Base-by-base conservation (phyloP, 129 eudicot species). In the Pulicaria dysenterica region DNA sequence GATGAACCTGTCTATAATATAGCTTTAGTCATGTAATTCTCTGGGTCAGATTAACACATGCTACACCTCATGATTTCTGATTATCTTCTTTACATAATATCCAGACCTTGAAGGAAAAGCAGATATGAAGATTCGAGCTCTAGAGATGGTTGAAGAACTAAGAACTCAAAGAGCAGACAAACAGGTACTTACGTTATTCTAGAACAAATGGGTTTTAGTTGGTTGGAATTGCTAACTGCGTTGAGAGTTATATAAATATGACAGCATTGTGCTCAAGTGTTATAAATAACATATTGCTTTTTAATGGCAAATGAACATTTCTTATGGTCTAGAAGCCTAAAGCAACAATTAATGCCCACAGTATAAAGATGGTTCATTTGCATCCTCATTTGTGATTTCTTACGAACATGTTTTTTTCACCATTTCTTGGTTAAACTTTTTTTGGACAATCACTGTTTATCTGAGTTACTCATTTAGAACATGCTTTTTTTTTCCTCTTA, bases 51-150 rank as follows among this genome's bases (percentile, higher is more conserved):
- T 40, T 46, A n/a, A 61, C 12, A 61, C 15, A 14, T 69, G 74
- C 49, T 39, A 54, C 40, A 36, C 24, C 1, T 73, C 58, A n/a
- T 67, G 43, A 38, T 48, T 2, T 58, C 17, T 67, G 62, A 34
- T 46, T 38, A 17, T 46, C 31, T 57, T 44, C 53, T 70, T 40
- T 46, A 15, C 51, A 16, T 44, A 17, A 48, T 12, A 11, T 74
- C 16, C 77, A 93, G 98, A 94, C 60, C 82, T 94, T 38, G 98
- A 94, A 83, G 98, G 98, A 75, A 94, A 85, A 69, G 83, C 89
- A 61, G 98, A 94, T 78, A 74, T 83, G 90, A 94, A 94, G 73
- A 90, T 94, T 74, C 92, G 96, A 81, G 83, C 80, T 67, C 56
- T 85, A 78, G 98, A 94, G 86, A 78, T 76, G 49, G 70, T 94